A percentile compares a stretch with the other conserved stretches of the same genome.
These are phyloP conservation scores for Penicillium sp. DNA, from an alignment of 2,329 filamentous ascomycete genomes.

Conservation along the genomic window DNA sequence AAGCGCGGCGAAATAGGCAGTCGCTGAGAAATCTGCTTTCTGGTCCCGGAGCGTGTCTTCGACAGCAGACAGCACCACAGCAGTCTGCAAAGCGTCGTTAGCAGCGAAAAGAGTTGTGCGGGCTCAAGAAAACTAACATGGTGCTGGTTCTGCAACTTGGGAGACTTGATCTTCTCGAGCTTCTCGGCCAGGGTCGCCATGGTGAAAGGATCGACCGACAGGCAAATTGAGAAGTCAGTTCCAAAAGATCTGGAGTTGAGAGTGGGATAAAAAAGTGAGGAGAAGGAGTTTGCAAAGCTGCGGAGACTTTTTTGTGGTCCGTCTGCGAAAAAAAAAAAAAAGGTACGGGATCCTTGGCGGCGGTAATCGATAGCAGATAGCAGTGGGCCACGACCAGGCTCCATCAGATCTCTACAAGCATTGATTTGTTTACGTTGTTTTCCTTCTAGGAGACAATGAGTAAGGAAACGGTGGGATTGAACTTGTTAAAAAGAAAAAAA, in stretches of 20 bases:
- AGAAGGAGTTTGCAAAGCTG: slow-evolving; percentile 29
- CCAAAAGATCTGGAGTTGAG: slow-evolving; percentile 18
- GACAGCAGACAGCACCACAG: slow-evolving; percentile 85
- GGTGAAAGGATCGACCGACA: slow-evolving; percentile 37
- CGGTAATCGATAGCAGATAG: slow-evolving; percentile 26
- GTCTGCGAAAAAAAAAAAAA: slow-evolving; percentile 36
- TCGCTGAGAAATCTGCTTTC: slow-evolving; percentile 79
- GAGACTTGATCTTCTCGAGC: slow-evolving; percentile 95
- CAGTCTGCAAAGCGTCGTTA: slow-evolving; percentile 40
- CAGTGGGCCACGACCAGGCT: neutral
- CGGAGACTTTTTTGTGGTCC: slow-evolving; percentile 33
- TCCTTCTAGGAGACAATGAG: neutral
- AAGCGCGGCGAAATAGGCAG: slow-evolving; percentile 94
- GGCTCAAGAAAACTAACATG: slow-evolving; percentile 63
- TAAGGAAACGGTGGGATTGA: neutral
- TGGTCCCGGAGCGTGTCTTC: slow-evolving; percentile 92
- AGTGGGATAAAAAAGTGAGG: slow-evolving; percentile 31
- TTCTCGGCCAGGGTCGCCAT: slow-evolving; percentile 79
- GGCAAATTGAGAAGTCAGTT: slow-evolving; percentile 31
- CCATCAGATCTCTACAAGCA: neutral
- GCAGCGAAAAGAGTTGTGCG: slow-evolving; percentile 11
- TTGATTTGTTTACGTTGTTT: neutral
- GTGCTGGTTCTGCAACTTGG: slow-evolving; percentile 93
- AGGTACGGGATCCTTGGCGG: slow-evolving; percentile 34
- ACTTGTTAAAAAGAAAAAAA: neutral